Percentiles rank a stretch among this genome's conserved stretches.
Evolutionary conservation across 2,329 filamentous ascomycete species (phyloP).

Genomic region (Scedosporium aurantiacum): DNA sequence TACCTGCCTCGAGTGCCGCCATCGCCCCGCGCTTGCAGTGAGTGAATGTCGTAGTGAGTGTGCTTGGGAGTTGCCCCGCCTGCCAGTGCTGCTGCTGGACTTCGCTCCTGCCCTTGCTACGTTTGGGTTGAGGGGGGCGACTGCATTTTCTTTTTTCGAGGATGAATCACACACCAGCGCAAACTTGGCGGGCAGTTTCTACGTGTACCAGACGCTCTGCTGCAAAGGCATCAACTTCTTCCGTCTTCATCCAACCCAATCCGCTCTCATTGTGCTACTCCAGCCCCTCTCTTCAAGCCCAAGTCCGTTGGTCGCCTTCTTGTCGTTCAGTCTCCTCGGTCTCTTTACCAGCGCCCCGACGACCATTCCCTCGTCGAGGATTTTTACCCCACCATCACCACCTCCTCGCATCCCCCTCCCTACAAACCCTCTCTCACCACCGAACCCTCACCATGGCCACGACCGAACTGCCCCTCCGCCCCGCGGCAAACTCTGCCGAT

Average conservation of each 20-base stretch:
- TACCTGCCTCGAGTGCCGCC: too few relatives aligned
- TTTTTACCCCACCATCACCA: neutral
- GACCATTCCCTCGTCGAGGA: neutral
- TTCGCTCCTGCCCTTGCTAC: neutral
- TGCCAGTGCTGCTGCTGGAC: neutral
- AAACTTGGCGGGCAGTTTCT: neutral
- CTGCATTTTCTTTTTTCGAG: neutral
- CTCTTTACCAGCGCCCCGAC: neutral
- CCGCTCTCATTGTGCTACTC: neutral
- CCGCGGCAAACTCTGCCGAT: slow-evolving; percentile 8
- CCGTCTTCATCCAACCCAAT: neutral
- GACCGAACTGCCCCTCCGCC: slow-evolving; percentile 15
- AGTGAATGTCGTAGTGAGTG: too few relatives aligned
- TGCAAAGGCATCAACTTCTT: too few relatives aligned
- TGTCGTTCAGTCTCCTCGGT: neutral
- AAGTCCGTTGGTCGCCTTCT: neutral
- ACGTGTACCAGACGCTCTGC: neutral
- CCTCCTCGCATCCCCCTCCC: neutral
- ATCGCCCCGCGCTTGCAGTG: too few relatives aligned
- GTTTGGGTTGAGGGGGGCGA: too few relatives aligned
- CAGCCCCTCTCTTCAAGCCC: neutral
- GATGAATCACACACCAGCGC: neutral
- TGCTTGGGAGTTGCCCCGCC: neutral
- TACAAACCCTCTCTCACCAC: neutral
- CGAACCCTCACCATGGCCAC: slow-evolving; percentile 14